A percentile compares a stretch with the other conserved stretches of the same genome.
phyloP scores from a whole-genome alignment of 805 yeast species.

The Metschnikowia koreensis region DNA sequence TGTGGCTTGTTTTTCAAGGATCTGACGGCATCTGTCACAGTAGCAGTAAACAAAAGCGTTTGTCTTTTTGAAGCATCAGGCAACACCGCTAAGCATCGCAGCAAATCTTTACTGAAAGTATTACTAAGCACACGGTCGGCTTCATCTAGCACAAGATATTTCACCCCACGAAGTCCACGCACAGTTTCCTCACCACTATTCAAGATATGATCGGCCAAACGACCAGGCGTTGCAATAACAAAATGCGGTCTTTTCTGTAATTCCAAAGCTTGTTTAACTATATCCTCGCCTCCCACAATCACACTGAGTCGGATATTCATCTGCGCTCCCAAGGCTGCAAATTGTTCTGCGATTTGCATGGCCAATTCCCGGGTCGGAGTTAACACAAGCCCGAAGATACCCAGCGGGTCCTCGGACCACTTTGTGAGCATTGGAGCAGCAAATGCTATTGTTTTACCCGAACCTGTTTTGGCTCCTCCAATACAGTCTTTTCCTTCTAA shows the following conservation, averaged over 20 bases:
- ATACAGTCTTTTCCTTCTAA: slow-evolving; percentile 85
- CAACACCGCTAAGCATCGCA: slow-evolving; percentile 64
- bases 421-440: slow-evolving; percentile 94
- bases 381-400: slow-evolving; percentile 82
- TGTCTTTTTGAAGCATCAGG: slow-evolving; percentile 77
- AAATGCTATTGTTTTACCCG: slow-evolving; percentile 96
- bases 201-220: slow-evolving; percentile 87
- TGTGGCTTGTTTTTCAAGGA: slow-evolving; percentile 64
- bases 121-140: slow-evolving; percentile 89
- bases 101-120: slow-evolving; percentile 78
- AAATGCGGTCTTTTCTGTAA: slow-evolving; percentile 86
- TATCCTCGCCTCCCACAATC: slow-evolving; percentile 93
- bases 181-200: slow-evolving; percentile 87
- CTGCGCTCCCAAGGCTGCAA: slow-evolving; percentile 84
- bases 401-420: slow-evolving; percentile 95
- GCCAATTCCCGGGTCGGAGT: slow-evolving; percentile 96
- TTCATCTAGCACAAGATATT: slow-evolving; percentile 87
- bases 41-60: slow-evolving; percentile 90
- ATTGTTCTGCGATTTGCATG: slow-evolving; percentile 94
- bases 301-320: slow-evolving; percentile 83
- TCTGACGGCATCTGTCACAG: slow-evolving; percentile 89
- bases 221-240: slow-evolving; percentile 95
- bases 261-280: slow-evolving; percentile 81
- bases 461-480: slow-evolving; percentile 98
- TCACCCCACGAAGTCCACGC: slow-evolving; percentile 72